Evolutionary conservation across 371 early-diverging fungal genomes (phyloP).

Genomic region (Mucor plumbeus): DNA sequence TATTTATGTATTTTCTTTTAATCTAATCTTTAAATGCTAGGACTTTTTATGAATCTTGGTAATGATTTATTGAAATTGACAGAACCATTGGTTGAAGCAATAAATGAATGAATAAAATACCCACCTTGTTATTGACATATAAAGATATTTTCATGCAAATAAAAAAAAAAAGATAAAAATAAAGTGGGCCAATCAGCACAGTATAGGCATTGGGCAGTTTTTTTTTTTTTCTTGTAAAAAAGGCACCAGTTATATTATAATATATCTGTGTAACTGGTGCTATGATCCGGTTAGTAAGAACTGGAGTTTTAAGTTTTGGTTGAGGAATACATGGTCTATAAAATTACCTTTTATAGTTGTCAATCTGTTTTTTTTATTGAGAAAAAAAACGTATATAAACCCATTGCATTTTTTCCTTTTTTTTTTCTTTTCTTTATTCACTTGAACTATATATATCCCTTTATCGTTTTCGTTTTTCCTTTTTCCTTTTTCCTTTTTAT

Average conservation of each 20-base stretch:
- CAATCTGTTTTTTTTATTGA: neutral
- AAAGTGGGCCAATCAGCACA: constrained; percentile 20
- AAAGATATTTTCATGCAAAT: constrained; percentile 26
- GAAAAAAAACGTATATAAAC: constrained; percentile 20
- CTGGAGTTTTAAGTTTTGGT: constrained; percentile 6
- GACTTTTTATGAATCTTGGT: constrained; percentile 41
- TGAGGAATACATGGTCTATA: constrained; percentile 5
- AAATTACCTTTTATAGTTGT: constrained; percentile 20
- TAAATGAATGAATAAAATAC: constrained; percentile 24
- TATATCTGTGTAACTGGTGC: constrained; percentile 9
- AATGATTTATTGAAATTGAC: constrained; percentile 32
- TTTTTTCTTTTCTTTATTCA: constrained; percentile 10
- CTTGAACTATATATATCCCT: constrained; percentile 5
- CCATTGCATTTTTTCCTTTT: constrained; percentile 4
- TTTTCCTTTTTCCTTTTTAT: neutral
- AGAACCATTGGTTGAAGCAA: constrained; percentile 37
- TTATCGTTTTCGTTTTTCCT: constrained; percentile 5
- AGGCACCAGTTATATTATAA: constrained; percentile 12
- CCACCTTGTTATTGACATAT: neutral
- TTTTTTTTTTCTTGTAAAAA: constrained; percentile 1
- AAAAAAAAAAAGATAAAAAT: constrained; percentile 15
- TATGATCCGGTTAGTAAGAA: constrained; percentile 15
- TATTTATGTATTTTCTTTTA: constrained; percentile 20
- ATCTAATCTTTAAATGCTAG: constrained; percentile 20
- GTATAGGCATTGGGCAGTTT: constrained; percentile 20